Evolutionary conservation across 1,284 basidiomycete genomes (phyloP), one percentile per base, ranked within the genome.

Genomic region (Xanthoconium separans): DNA sequence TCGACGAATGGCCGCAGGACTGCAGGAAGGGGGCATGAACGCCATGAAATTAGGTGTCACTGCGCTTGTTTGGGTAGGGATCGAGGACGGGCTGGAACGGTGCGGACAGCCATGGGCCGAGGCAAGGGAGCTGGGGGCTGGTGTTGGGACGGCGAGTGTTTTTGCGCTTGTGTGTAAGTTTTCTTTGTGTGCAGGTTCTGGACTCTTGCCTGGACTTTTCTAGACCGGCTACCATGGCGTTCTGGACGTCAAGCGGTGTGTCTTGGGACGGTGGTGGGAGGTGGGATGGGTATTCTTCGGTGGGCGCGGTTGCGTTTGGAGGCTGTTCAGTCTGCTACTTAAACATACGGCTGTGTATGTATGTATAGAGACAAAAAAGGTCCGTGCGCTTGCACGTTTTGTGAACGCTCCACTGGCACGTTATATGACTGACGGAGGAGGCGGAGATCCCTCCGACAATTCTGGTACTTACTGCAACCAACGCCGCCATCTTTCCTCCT

Each of bases 1-100:
- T 76, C 78, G 81, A 62, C 83, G 92, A 62, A 78, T 91, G 67
- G 79, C 85, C 59, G 86, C 80, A 1, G 91, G 81, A n/a, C 66
- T 93, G 65, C 82, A 81, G 62, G 84, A 81, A 24, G 91, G 82
- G 2, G 83, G 81, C 1, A 57, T 61, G 54, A 81, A 89, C 46
- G 87, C 81, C 3, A 60, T 70, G 46, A 79, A 77, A 63, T 72
- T 93, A 29, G 84, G 80, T 0, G 65, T 70, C 15, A 73, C 83
- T 41, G 85, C 79, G 41, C 58, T 79, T 37, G 80, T 78, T 29
- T 92, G 85, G 80, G 86, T 87, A 7, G 80, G 76, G 42, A 70
- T 84, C n/a, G 87, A 91, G 71, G 84, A 87, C 60, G 83, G 77
- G 8, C 58, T 85, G 62, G 66, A 74, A 44, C 69, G 75, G 49